phyloP scores from a whole-genome alignment of 176 grass and related monocot genomes.

The Areca catechu region DNA sequence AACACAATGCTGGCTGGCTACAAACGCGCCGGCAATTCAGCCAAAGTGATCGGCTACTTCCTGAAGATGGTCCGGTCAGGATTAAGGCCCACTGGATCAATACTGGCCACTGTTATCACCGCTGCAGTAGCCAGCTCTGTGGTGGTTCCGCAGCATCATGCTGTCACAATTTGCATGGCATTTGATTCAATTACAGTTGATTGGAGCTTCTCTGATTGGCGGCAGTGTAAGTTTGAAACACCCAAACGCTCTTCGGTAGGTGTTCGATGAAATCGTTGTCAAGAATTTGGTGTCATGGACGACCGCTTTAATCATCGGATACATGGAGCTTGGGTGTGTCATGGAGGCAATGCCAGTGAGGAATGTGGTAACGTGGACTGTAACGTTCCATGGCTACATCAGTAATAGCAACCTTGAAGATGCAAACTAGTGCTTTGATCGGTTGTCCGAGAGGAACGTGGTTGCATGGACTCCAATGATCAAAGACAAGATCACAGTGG shows the following conservation, averaged over 20 bases:
- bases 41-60: too few species aligned
- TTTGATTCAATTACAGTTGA: too few species aligned
- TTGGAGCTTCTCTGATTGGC: too few species aligned
- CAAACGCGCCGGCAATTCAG: too few species aligned
- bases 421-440: not conserved
- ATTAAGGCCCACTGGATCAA: too few species aligned
- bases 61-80: too few species aligned
- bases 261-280: slow-evolving; percentile 4
- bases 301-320: slow-evolving; percentile 5
- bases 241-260: not conserved
- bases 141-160: too few species aligned
- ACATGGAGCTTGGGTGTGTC: not conserved
- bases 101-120: too few species aligned
- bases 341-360: not conserved
- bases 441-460: not conserved
- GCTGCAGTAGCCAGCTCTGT: too few species aligned
- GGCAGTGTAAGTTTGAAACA: not conserved
- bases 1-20: not conserved
- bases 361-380: not conserved
- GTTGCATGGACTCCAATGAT: slow-evolving; percentile 1
- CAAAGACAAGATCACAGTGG: not conserved
- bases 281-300: slow-evolving; percentile 13
- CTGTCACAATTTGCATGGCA: too few species aligned
- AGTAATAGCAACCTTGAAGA: too few species aligned
- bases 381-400: not conserved